Conservation (phyloP, 2,329 filamentous ascomycete species). For the Metarhizium humberi region DNA sequence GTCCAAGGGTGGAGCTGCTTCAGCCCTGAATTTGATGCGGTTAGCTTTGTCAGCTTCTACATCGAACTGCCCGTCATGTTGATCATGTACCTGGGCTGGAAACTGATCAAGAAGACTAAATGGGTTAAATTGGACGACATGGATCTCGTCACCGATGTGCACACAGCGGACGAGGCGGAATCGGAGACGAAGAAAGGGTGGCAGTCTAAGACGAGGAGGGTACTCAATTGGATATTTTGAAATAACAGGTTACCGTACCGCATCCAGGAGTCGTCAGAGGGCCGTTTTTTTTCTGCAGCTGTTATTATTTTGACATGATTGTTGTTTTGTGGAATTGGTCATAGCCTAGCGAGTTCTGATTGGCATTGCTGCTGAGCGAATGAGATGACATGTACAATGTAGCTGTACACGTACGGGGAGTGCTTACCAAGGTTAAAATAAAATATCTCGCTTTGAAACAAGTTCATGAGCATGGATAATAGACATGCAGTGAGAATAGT, state of each 20-base stretch:
- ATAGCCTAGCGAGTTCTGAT: neutral
- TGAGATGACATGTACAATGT: neutral
- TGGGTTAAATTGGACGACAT: slow-evolving; percentile 46
- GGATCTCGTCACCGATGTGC: slow-evolving; percentile 54
- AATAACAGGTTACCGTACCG: neutral
- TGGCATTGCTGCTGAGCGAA: neutral
- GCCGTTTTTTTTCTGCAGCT: neutral
- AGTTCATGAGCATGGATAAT: too few species aligned
- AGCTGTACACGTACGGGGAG: too few species aligned
- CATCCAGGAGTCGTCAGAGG: neutral
- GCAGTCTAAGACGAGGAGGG: slow-evolving; percentile 30
- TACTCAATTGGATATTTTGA: slow-evolving; percentile 25
- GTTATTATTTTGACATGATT: neutral
- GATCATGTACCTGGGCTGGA: slow-evolving; percentile 61
- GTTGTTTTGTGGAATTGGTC: neutral
- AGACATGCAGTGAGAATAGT: too few species aligned
- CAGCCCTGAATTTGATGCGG: slow-evolving; percentile 45
- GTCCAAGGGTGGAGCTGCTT: slow-evolving; percentile 57
- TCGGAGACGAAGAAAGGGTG: slow-evolving; percentile 27
- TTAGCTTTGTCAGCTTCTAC: slow-evolving; percentile 56
- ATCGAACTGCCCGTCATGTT: slow-evolving; percentile 53
- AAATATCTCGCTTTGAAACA: too few species aligned
- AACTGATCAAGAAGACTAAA: slow-evolving; percentile 56
- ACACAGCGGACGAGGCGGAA: slow-evolving; percentile 31
- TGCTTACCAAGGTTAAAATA: too few species aligned